Evolutionary conservation across 164 flowering plant species (phyloP), one percentile per base, ranked within the genome.

Genomic region (Nymphaea colorata): DNA sequence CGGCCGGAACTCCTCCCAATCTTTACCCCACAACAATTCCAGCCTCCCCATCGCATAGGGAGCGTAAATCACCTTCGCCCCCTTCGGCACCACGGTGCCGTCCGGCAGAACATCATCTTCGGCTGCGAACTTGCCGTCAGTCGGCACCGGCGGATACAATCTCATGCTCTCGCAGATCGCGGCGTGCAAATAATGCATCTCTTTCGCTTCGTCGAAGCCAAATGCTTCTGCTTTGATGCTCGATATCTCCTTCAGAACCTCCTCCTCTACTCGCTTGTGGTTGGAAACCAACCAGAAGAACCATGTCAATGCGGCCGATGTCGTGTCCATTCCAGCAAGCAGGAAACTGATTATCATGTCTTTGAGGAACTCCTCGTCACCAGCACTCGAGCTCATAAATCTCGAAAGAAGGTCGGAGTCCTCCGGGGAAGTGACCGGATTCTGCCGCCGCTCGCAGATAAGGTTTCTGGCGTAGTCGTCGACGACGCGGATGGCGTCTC

Each of bases 1-100:
- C 0, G 96, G 97, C 72, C 79, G 82, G 67, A 86, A 91, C 42
- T 86, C 87, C 6, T 74, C 12, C 57, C 86, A 89, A 67, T 89
- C 89, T 6, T 43, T 5, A 0, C 97, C 97, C 97, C 97, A 91
- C 3, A 87, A 72, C 10, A 71, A 71, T 36, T 84, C 89, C 81
- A 87, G 82, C 67, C 95, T 68, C 2, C 95, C 97, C 97, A 91
- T 91, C 0, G 93, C 93, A 45, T 87, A 91, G 0, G 90, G 81
- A 63, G 86, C 91, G 75, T 89, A 91, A 0, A 87, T 87, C 15
- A 91, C 86, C 71, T 91, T 78, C 3, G 82, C 82, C 1, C 90
- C 89, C 43, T 67, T 84, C 71, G 25, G 66, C 12, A 91, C 84
- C 1, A 69, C 67, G 0, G 84, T 85, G 2, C 87, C 89, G 44